These are phyloP conservation scores for Neurospora sp. DNA, from an alignment of 495 filamentous ascomycete species.

Conservation along the genomic window DNA sequence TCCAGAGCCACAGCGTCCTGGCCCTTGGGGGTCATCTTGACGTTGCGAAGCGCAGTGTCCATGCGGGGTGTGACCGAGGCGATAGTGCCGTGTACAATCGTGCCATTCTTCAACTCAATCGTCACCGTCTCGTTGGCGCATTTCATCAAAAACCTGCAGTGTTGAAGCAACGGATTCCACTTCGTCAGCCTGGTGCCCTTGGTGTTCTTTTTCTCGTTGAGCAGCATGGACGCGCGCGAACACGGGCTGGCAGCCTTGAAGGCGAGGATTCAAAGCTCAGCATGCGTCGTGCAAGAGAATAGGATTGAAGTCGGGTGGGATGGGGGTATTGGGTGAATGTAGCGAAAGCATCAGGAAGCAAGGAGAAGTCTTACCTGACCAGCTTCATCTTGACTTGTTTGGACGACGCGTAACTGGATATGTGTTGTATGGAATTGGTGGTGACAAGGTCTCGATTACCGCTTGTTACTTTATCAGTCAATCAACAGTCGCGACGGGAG, in stretches of 20 bases:
- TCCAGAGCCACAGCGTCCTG: constrained; percentile 81
- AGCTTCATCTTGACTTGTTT: constrained; percentile 74
- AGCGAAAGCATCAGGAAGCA: background rate
- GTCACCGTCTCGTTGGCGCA: constrained; percentile 96
- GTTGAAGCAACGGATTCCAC: background rate
- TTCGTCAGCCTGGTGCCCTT: constrained; percentile 3
- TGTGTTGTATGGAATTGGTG: background rate
- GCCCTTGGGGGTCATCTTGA: constrained; percentile 86
- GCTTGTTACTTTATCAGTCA: background rate
- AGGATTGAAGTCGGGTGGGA: background rate
- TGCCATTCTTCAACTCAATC: constrained; percentile 96
- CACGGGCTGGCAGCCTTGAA: constrained; percentile 10
- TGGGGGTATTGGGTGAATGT: constrained; percentile 3
- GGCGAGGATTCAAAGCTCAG: constrained; percentile 18
- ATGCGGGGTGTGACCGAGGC: constrained; percentile 90
- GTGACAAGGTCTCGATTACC: background rate
- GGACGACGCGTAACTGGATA: background rate
- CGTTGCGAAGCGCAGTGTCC: constrained; percentile 88
- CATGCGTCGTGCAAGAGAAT: constrained; percentile 1
- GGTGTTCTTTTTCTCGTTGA: background rate
- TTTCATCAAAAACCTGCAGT: constrained; percentile 89
- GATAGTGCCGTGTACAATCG: constrained; percentile 91
- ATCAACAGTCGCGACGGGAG: background rate
- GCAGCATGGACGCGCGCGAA: background rate
- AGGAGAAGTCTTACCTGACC: constrained; percentile 64